A percentile compares a stretch with the other conserved stretches of the same genome.
Conservation (phyloP, 1,284 basidiomycete species). For the Fistulinella staudtii region DNA sequence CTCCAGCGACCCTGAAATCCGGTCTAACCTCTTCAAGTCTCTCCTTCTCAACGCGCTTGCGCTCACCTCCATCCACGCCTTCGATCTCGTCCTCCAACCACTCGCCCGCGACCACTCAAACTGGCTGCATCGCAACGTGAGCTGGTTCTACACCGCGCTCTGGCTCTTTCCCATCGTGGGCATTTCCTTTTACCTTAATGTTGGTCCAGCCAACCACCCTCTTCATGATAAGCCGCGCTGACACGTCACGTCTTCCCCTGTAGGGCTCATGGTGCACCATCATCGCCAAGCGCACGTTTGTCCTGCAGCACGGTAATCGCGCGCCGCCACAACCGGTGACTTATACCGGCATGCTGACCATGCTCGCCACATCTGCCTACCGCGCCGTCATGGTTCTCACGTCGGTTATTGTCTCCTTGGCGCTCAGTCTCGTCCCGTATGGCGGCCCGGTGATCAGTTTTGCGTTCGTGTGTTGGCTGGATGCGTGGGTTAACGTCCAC, state of each 20-base stretch:
- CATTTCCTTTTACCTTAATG: slow-evolving; percentile 71
- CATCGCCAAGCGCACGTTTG: slow-evolving; percentile 68
- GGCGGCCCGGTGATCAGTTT: slow-evolving; percentile 60
- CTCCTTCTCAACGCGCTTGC: slow-evolving; percentile 66
- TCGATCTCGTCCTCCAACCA: slow-evolving; percentile 68
- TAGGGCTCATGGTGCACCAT: slow-evolving; percentile 71
- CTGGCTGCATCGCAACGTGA: slow-evolving; percentile 67
- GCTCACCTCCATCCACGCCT: slow-evolving; percentile 64
- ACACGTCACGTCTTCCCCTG: slow-evolving; percentile 8
- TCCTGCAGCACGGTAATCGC: slow-evolving; percentile 60
- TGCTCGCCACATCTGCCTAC: slow-evolving; percentile 74
- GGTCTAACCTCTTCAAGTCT: slow-evolving; percentile 68
- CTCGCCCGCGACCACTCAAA: slow-evolving; percentile 58
- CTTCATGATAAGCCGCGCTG: slow-evolving; percentile 8
- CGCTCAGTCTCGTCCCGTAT: slow-evolving; percentile 58
- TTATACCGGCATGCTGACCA: slow-evolving; percentile 67
- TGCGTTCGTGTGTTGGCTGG: slow-evolving; percentile 76
- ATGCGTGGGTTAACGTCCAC: slow-evolving; percentile 57
- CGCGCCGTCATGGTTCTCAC: slow-evolving; percentile 75
- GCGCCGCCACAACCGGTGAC: slow-evolving; percentile 46
- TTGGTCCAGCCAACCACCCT: slow-evolving; percentile 35
- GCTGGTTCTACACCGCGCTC: slow-evolving; percentile 68
- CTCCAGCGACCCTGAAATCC: slow-evolving; percentile 66
- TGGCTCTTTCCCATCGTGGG: slow-evolving; percentile 76
- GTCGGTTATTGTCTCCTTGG: slow-evolving; percentile 65